Base-by-base conservation (phyloP, 1,284 basidiomycete species). In the Puccinia polysora region DNA sequence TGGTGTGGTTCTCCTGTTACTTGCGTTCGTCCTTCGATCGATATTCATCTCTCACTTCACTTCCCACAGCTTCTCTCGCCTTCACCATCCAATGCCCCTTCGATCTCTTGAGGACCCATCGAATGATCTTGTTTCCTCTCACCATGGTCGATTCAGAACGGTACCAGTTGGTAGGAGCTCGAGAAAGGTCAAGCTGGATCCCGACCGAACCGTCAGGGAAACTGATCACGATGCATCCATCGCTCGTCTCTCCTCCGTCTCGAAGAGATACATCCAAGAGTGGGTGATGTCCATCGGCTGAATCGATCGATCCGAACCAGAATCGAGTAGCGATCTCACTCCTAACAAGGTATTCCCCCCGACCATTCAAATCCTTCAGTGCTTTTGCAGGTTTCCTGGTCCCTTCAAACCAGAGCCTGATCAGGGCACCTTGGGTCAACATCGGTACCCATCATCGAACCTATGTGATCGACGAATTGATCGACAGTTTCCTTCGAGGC, bases 401-500 rank as follows among this genome's bases (percentile, higher is more conserved):
- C 10, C 50, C 50, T 53, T 15, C 50, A 15, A 18, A 53, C 3
- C 25, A 12, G 8, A 52, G 2, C 5, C 34, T 32, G 7, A 77
- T 84, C 14, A 65, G 75, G 34, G 75, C 79, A 62, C 94, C 94
- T 0, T 81, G 97, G 75, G 97, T 98, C 83, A 97, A 97, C 79
- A 84, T 97, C 55, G 95, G 95, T 7, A 98, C 95, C 0, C 90
- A 89, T 76, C 86, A 96, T 69, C 85, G 96, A 65, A 88, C 89
- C 0, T 83, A 84, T 58, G 88, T 86, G 1, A 86, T 97, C 55
- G 96, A 98, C 78, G 79, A 81, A 55, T 84, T 97, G 5, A 87
- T 96, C 0, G 82, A 87, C 23, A 80, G 83, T 53, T 97, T 92
- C 76, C 96, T 18, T 28, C 52, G 78, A 28, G 15, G 23, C 10